Evolutionary conservation across 257 asterid species (phyloP), one percentile per base, ranked within the genome.

Genomic region (Cynanchum wilfordii): DNA sequence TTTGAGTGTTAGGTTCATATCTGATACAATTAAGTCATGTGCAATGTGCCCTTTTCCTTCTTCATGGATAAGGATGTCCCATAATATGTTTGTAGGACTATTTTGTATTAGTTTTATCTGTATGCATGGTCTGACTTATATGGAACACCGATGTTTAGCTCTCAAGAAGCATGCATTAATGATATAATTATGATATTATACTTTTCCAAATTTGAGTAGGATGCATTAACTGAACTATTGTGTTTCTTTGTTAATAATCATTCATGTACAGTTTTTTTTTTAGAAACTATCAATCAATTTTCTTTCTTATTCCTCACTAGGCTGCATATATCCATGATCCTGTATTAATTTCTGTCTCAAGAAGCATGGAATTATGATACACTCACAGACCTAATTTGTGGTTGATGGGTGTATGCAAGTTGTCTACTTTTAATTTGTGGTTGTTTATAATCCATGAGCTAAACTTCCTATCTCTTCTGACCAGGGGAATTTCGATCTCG

Each of bases 401-500:
- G 16, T 22, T 36, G 66, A 24, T 38, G 17, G 25, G 69, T 20
- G 58, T 72, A 8, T 59, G 19, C 40, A 29, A 59, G 40, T 59
- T 2, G 10, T 44, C 5, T 16, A 40, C 50, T 72, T 58, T 59
- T 15, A 3, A 15, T 8, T 25, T 33, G 16, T 58, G 29, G 42
- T 42, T 7, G 12, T 24, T 58, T n/a, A 7, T 38, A 71, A 40
- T n/a, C 10, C 24, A 7, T 40, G 20, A 22, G 22, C 47, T 72
- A 12, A 7, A 72, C 7, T 42, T 3, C 42, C 20, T 71, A 47
- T 22, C 19, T 19, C 42, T 51, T 50, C 44, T 24, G 25, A n/a
- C 59, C 80, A 82, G 85, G 85, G 85, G 0, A 82, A 82, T 30
- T 82, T 78, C 36, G 85, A 82, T 79, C 67, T 82, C 55, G 85